Base-by-base conservation (phyloP, 169 alveolate genomes). In the Plasmodium sp. region DNA sequence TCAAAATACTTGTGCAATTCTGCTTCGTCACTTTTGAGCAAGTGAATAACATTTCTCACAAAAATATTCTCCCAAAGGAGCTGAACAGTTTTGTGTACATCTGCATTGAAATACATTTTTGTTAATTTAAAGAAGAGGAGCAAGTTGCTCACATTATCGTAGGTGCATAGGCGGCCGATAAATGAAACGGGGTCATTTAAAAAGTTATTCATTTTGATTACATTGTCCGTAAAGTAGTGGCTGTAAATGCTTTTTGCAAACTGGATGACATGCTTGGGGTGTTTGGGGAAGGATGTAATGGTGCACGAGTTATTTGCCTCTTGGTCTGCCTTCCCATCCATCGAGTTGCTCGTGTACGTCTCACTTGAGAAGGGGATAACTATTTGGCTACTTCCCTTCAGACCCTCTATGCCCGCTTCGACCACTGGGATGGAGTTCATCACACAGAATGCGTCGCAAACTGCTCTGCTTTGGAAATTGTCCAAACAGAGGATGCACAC, bases 381-480 rank as follows among this genome's bases (percentile, higher is more conserved):
- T 18, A 88, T 62, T 80, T 88, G 94, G 48, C 94, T 88, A 88
- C 94, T 88, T 27, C 90, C 94, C 58, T 88, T 88, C 36, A 88
- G 48, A 33, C 94, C 94, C 81, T 88, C 94, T 54, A 88, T 88
- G 1, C 94, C 94, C 33, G 94, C 81, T 80, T 88, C 94, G 16
- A 88, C 72, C 9, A 88, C 5, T 36, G 94, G 94, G 48, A 88
- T 36, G 18, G 90, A 79, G 34, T 88, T 88, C 18, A 88, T 58
- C 51, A 88, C 67, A 71, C 94, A 88, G 48, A 88, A 88, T 67
- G 73, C 34, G 45, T 88, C 94, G 39, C 86, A 79, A 14, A 77
- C 72, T 39, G 45, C 48, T 58, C 94, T 54, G 45, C 77, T 88
- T 58, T 77, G 80, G 48, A 88, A 88, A 88, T 88, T 88, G 36